Evolutionary conservation across 306 rosid genomes (phyloP).

Genomic region (Benincasa hispida): DNA sequence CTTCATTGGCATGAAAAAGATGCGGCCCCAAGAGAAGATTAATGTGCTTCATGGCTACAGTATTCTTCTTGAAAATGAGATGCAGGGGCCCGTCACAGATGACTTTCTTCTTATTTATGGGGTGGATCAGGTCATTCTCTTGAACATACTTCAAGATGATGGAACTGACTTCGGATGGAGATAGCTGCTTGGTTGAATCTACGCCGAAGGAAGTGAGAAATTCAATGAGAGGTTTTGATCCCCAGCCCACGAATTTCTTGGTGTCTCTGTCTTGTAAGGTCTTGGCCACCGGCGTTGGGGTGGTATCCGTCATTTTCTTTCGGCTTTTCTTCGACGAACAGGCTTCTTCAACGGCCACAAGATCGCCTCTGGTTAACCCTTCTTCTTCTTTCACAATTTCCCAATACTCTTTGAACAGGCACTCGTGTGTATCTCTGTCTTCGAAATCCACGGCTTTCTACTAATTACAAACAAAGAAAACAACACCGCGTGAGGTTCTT

Average conservation of each 20-base stretch:
- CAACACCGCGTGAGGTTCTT: neutral
- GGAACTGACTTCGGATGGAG: conserved; percentile 18
- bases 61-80: conserved; percentile 36
- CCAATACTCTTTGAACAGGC: conserved; percentile 75
- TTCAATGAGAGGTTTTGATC: conserved; percentile 44
- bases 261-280: neutral
- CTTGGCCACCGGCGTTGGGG: neutral
- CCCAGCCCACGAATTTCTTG: conserved; percentile 34
- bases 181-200: conserved; percentile 24
- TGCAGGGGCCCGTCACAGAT: conserved; percentile 35
- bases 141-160: conserved; percentile 38
- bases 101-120: conserved; percentile 24
- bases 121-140: conserved; percentile 36
- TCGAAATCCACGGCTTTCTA: conserved; percentile 38
- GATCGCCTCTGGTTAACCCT: conserved; percentile 9
- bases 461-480: neutral
- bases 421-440: conserved; percentile 48
- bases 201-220: conserved; percentile 52
- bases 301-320: neutral
- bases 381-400: conserved; percentile 43
- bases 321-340: neutral
- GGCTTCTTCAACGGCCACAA: neutral
- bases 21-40: conserved; percentile 28
- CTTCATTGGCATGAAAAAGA: conserved; percentile 17
- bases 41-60: conserved; percentile 15